These are phyloP conservation scores for Sporothrix mexicana DNA, from an alignment of 2,329 filamentous ascomycete genomes.

Conservation along the genomic window DNA sequence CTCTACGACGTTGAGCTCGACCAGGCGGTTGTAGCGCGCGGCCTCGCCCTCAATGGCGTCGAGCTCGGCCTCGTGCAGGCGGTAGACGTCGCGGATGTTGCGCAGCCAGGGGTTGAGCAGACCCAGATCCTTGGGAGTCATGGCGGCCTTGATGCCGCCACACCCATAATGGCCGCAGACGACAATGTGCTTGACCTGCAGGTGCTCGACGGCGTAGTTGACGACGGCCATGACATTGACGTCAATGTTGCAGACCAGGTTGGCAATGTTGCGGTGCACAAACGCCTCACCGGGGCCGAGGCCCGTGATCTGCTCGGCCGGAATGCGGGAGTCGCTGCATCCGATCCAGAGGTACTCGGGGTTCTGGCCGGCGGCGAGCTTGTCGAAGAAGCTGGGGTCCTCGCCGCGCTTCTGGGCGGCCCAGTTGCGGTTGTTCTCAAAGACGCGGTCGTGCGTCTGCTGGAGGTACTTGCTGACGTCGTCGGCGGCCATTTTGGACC, in stretches of 20 bases:
- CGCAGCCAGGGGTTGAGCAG: conserved; percentile 75
- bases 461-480: conserved; percentile 62
- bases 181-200: conserved; percentile 81
- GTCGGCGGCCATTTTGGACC: conserved; percentile 37
- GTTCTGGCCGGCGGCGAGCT: conserved; percentile 67
- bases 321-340: conserved; percentile 87
- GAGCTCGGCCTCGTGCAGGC: conserved; percentile 72
- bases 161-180: conserved; percentile 82
- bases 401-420: conserved; percentile 61
- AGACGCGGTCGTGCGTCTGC: conserved; percentile 69
- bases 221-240: conserved; percentile 57
- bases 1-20: conserved; percentile 82
- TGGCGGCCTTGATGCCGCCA: conserved; percentile 52
- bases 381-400: conserved; percentile 69
- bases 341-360: conserved; percentile 86
- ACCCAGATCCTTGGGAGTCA: conserved; percentile 72
- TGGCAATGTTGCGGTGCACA: conserved; percentile 94
- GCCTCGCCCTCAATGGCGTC: conserved; percentile 65
- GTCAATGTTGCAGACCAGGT: conserved; percentile 80
- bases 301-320: conserved; percentile 85
- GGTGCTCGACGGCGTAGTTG: conserved; percentile 81
- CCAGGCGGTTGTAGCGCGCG: conserved; percentile 71
- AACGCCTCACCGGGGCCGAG: conserved; percentile 90
- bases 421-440: conserved; percentile 72
- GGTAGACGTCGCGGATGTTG: conserved; percentile 76